Evolutionary conservation across 108 stramenopile species (phyloP), one percentile per base, ranked within the genome.

Genomic region (Cyclotella cryptica): DNA sequence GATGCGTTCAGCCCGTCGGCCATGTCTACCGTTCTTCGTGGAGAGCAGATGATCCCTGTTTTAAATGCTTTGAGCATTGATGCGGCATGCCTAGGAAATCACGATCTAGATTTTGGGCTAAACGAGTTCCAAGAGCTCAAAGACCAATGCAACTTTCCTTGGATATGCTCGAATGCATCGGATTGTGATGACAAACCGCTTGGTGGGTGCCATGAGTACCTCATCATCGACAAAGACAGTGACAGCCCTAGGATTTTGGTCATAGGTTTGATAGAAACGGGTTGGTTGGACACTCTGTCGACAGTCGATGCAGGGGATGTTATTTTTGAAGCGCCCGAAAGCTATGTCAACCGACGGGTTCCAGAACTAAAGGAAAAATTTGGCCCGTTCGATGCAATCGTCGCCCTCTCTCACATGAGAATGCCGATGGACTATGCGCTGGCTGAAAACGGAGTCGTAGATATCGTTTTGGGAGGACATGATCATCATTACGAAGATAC

Each of bases 401-500:
- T 84, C 30, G 83, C 83, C 11, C 15, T 78, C 21, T 82, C 85
- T 14, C 88, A 88, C 66, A 88, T 88, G 88, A 74, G 85, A 44
- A 65, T 85, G 75, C 80, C 81, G 54, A 88, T 80, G 62, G 88
- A 88, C 62, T 73, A 71, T 44, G 51, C 39, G 1, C 72, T 88
- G 5, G 87, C 84, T 19, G 42, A 52, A 35, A 77, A 85, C 53
- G 73, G 71, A 7, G 85, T 51, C 7, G 59, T 88, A 0, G 88
- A 86, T 57, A 74, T 88, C 30, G 66, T 88, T 42, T 69, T 85
- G 3, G 88, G 83, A 6, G 88, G 88, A 5, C 88, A 88, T 63
- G 88, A 88, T 53, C 88, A 88, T 69, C 81, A 84, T 60, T 87
- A 81, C 30, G 84, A 81, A 71, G 74, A 71, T 57, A 69, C 65